Evolutionary conservation across 2,329 filamentous ascomycete genomes (phyloP), one percentile per base, ranked within the genome.

Genomic region (Byssochlamys sp.): DNA sequence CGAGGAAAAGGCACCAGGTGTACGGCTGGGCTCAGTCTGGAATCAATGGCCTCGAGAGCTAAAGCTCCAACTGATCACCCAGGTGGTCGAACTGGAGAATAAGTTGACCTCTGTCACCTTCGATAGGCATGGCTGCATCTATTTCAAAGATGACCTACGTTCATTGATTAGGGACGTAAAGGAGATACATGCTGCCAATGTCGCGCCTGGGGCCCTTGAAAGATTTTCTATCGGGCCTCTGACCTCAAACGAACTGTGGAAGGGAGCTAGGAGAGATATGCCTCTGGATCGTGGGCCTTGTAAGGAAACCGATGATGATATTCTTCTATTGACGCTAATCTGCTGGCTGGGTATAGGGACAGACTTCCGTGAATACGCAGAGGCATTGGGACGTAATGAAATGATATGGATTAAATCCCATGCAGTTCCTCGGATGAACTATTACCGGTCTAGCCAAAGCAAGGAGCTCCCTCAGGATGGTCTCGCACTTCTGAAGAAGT

Each of bases 251-350:
- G 39, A 45, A 19, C n/a, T 45, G 6, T 45, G 39, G 39, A 45
- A 4, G 19, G 19, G 39, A 4, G 39, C 14, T 19, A 14, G 39
- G 1, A 9, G 7, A 24, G 19, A n/a, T 14, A 45, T 45, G 39
- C 19, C 9, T 19, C n/a, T 45, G 24, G 14, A 45, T n/a, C 19
- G 39, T 19, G 39, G 39, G 4, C n/a, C 35, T 5, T 45, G 35
- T 45, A 45, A 19, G 35, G 60, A 66, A 52, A 11, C 62, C 70
- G 33, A 58, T 61, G 1, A 59, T 54, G 5, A 59, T 65, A 48
- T 54, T 53, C 14, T 71, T 70, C 56, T 25, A 54, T 28, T 65
- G 52, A 53, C 63, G 69, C 53, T 67, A 67, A 26, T 31, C 29
- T 31, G 19, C 19, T 19, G 19, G 29, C 29, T 31, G 29, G 29